Evolutionary conservation across 2,329 filamentous ascomycete genomes (phyloP), one percentile per base, ranked within the genome.

Genomic region (Monilinia fructicola): DNA sequence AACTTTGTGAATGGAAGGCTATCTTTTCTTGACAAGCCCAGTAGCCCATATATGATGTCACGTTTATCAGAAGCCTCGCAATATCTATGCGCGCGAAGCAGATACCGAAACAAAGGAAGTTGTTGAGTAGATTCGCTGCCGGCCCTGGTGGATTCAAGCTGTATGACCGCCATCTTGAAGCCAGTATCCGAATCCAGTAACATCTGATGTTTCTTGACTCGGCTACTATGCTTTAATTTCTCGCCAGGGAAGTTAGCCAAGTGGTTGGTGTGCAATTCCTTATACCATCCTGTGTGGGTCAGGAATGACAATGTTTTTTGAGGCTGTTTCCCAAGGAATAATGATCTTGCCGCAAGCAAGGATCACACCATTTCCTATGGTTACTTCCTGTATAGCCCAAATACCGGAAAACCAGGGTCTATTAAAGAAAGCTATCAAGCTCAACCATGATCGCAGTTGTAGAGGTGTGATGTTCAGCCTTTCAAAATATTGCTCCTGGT

Each of bases 381-480:
- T 35, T 9, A 58, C 42, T 11, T 64, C 62, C 26, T 64, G 62
- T 28, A 64, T 11, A 48, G 62, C 52, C 53, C 62, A 64, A 18
- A 58, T 18, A 26, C 54, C 62, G 1, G 52, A 58, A 14, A 64
- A 64, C 53, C 62, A 64, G n/a, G 52, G 53, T 40, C 52, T 55
- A 31, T 64, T 56, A 16, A 64, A 64, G n/a, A 64, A 64, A 21
- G 40, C 53, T 58, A 64, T 58, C 1, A 64, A 23, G 23, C 52
- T 56, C 3, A 64, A n/a, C 62, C 62, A 58, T 26, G 38, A 35
- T n/a, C 28, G 40, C 3, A 59, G 18, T 12, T 55, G n/a, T 6
- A 64, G 16, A 6, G 52, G 62, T 16, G 14, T 28, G 10, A 64
- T 38, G 11, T 28, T 38, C 31, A 64, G 40, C 4, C 53, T 58